Evolutionary conservation across 768 basidiomycete genomes (phyloP).

Genomic region (Mycena latifolia): DNA sequence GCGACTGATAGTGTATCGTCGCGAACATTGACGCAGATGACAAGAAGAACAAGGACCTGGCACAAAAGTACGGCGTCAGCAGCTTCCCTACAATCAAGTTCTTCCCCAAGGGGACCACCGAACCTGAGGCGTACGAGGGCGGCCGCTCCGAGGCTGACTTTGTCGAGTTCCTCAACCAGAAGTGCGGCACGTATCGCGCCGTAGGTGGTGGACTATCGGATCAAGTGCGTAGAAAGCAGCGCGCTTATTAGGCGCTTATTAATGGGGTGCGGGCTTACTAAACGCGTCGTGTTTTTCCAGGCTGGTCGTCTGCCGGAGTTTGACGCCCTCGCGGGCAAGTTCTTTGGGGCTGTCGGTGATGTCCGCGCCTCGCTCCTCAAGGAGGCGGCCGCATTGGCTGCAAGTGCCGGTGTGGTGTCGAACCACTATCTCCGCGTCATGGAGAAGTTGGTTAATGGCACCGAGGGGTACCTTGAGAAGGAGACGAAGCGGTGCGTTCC

Average conservation of each 20-base stretch:
- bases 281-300: conserved; percentile 50
- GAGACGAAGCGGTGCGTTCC: conserved; percentile 81
- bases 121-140: conserved; percentile 75
- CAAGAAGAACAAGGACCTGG: conserved; percentile 78
- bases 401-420: conserved; percentile 62
- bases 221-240: conserved; percentile 57
- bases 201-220: conserved; percentile 86
- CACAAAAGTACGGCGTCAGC: conserved; percentile 75
- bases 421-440: conserved; percentile 91
- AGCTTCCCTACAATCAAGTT: conserved; percentile 97
- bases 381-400: conserved; percentile 70
- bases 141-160: conserved; percentile 83
- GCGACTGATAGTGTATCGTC: conserved; percentile 77
- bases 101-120: conserved; percentile 82
- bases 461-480: conserved; percentile 85
- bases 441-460: conserved; percentile 83
- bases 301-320: conserved; percentile 87
- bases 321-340: conserved; percentile 82
- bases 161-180: conserved; percentile 83
- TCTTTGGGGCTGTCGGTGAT: conserved; percentile 71
- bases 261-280: conserved; percentile 17
- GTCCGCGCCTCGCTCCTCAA: conserved; percentile 72
- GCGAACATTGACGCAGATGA: conserved; percentile 95
- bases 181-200: conserved; percentile 88
- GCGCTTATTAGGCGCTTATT: conserved; percentile 9